Base-by-base conservation (phyloP, 148 eudicot genomes). In the Dianthus caryophyllus region DNA sequence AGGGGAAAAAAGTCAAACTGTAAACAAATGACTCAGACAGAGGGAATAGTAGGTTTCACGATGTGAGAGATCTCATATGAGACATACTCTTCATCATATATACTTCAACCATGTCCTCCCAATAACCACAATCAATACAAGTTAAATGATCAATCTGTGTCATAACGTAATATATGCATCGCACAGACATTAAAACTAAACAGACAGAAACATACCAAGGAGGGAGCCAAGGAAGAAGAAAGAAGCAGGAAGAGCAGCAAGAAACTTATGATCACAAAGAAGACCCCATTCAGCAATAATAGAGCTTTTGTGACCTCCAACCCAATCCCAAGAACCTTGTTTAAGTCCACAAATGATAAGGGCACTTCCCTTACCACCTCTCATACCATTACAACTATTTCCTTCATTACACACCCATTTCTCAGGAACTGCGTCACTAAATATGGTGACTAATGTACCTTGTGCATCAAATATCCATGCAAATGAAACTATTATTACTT, bases 251-350 rank as follows among this genome's bases (percentile, higher is more conserved):
- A 80, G 29, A 18, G 84, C 86, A 80, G 82, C 86, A 53, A 82
- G 82, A 62, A 82, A 82, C 36, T 81, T 78, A 41, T 69, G 81
- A 60, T 78, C 79, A 71, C 84, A 85, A 48, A 82, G 47, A 27
- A 85, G 77, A 0, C 83, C 84, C 89, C 89, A 85, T 38, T 85
- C 86, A 52, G 84, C 75, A 20, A 82, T 51, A 7, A 65, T 80
- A 1, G 86, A 61, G 66, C 79, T 79, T 24, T 44, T 67, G 6
- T 22, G 59, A 0, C 80, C 76, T 44, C 33, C 64, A 33, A 71
- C 61, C 80, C 80, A 76, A 6, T 61, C 80, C 80, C 80, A 76
- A 61, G n/a, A 66, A 33, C 75, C 76, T 1, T 14, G 64, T 46
- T 71, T 2, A 9, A 76, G 65, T 13, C 76, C 76, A 62, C 80